Conservation (phyloP, 2,329 filamentous ascomycete species). For the Drechmeria coniospora region DNA sequence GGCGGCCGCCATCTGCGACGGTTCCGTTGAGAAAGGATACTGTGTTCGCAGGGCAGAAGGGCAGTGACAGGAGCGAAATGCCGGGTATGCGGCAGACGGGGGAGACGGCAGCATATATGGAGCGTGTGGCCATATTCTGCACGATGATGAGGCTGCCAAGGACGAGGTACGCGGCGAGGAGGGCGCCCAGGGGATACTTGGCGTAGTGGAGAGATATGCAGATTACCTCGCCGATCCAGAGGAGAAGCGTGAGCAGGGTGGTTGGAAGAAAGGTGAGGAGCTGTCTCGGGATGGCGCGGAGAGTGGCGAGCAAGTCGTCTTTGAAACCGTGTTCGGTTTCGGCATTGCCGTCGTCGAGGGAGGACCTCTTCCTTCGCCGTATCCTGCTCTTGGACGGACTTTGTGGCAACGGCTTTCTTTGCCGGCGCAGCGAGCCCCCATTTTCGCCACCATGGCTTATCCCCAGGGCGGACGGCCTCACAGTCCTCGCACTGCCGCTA, state of each 20-base stretch:
- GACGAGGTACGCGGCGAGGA: constrained; percentile 45
- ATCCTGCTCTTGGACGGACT: constrained; percentile 13
- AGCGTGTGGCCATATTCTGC: constrained; percentile 46
- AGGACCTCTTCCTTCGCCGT: constrained; percentile 4
- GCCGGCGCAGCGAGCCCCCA: constrained; percentile 14
- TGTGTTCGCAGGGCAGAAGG: constrained; percentile 39
- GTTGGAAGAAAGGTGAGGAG: constrained; percentile 21
- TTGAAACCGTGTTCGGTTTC: too few relatives aligned
- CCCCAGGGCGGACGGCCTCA: constrained; percentile 12
- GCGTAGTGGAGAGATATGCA: constrained; percentile 43
- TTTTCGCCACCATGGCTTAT: constrained; percentile 9
- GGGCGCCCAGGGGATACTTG: constrained; percentile 47
- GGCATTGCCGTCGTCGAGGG: constrained; percentile 4
- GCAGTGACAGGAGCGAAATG: constrained; percentile 40
- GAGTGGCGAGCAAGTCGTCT: not conserved
- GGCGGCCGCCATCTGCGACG: constrained; percentile 8
- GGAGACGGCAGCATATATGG: constrained; percentile 44
- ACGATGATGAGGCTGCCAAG: constrained; percentile 42
- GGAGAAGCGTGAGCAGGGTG: constrained; percentile 22
- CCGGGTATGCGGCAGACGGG: constrained; percentile 59
- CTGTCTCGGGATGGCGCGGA: constrained; percentile 10
- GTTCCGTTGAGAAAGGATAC: constrained; percentile 6
- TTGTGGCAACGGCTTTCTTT: constrained; percentile 5
- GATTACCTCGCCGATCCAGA: constrained; percentile 40
- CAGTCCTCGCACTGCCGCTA: constrained; percentile 17